Evolutionary conservation across 1,284 basidiomycete genomes (phyloP).

Genomic region (Pseudozyma thailandica): DNA sequence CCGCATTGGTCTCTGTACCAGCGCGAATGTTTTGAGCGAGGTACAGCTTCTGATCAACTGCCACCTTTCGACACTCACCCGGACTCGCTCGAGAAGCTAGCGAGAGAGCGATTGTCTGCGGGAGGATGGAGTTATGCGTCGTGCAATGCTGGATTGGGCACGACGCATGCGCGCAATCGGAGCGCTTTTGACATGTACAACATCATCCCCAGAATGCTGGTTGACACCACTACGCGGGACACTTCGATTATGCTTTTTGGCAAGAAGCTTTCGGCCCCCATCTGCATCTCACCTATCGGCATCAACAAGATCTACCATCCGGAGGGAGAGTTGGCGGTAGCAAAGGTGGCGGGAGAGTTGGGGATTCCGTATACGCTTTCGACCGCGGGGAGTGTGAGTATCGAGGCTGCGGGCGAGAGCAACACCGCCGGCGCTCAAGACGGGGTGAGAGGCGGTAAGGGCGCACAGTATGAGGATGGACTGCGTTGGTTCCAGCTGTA

Average conservation of each 20-base stretch:
- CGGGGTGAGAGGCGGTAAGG: constrained; percentile 12
- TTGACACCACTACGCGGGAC: constrained; percentile 75
- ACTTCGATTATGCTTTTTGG: constrained; percentile 77
- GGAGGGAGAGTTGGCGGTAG: constrained; percentile 78
- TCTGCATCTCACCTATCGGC: constrained; percentile 80
- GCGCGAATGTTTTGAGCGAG: constrained; percentile 71
- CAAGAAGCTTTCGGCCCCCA: constrained; percentile 74
- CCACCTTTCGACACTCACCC: constrained; percentile 69
- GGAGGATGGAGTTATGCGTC: constrained; percentile 74
- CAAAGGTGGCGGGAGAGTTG: constrained; percentile 75
- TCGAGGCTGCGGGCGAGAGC: constrained; percentile 78
- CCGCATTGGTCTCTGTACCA: constrained; percentile 74
- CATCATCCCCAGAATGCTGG: constrained; percentile 79
- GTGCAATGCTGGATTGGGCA: constrained; percentile 73
- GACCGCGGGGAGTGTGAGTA: constrained; percentile 76
- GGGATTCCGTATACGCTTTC: constrained; percentile 79
- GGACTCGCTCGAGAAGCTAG: constrained; percentile 72
- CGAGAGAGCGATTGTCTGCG: constrained; percentile 72
- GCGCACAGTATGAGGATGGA: constrained; percentile 69
- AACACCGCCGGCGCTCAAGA: constrained; percentile 70
- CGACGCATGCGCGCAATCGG: constrained; percentile 74
- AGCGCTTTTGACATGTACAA: constrained; percentile 57
- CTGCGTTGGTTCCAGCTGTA: constrained; percentile 84
- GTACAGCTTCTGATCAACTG: constrained; percentile 12
- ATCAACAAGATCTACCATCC: constrained; percentile 77